phyloP scores from a whole-genome alignment of 1,139 yeast genomes.

The Debaryomyces sp. region DNA sequence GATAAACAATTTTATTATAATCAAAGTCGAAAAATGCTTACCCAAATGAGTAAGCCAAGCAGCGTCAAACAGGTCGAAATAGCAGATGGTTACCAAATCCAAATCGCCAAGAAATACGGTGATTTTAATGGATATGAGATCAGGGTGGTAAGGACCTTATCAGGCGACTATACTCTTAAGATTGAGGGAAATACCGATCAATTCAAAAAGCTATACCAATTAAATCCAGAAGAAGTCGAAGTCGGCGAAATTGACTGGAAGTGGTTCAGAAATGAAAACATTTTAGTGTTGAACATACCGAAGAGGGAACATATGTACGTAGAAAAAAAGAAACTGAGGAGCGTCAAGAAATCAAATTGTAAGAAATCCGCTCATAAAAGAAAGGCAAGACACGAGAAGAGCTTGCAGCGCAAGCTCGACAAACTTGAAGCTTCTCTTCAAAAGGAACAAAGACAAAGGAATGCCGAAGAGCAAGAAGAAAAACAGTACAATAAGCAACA shows the following conservation, averaged over 20 bases:
- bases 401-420: conserved; percentile 1
- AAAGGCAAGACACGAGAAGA: conserved; percentile 6
- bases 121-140: conserved; percentile 44
- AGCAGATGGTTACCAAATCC: conserved; percentile 41
- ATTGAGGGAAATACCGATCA: conserved; percentile 35
- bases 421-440: neutral
- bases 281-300: conserved; percentile 45
- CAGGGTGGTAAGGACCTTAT: conserved; percentile 29
- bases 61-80: conserved; percentile 37
- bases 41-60: neutral
- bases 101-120: conserved; percentile 39
- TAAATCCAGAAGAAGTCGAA: conserved; percentile 37
- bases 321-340: neutral
- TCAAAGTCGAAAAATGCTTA: neutral
- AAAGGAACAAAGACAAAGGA: neutral
- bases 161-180: conserved; percentile 27
- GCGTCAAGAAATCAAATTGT: conserved; percentile 9
- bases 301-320: conserved; percentile 19
- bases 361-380: neutral
- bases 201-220: conserved; percentile 37
- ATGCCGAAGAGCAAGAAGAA: neutral
- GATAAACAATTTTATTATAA: neutral
- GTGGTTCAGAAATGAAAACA: conserved; percentile 31
- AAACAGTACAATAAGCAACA: neutral
- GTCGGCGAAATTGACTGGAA: conserved; percentile 41